Percentiles rank a stretch among this genome's conserved stretches.
Evolutionary conservation across 306 rosid species (phyloP).

Genomic region (Abrus precatorius): DNA sequence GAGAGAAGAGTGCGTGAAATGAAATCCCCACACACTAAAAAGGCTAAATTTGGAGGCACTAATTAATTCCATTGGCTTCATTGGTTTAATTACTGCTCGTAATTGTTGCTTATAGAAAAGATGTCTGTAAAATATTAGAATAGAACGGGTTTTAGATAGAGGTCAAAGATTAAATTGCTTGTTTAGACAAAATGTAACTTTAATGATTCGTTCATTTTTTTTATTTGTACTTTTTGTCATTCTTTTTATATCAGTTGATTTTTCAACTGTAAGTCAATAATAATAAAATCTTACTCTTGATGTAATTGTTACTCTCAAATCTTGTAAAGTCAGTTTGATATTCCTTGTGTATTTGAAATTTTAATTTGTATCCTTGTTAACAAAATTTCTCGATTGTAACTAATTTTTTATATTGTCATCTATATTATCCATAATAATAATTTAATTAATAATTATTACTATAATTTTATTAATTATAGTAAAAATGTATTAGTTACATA

Average conservation of each 20-base stretch:
- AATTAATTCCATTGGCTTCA: background rate
- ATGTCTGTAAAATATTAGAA: background rate
- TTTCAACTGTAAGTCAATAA: background rate
- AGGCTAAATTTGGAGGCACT: too few species aligned
- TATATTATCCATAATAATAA: too few species aligned
- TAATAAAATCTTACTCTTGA: background rate
- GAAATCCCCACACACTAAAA: too few species aligned
- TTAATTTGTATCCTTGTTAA: too few species aligned
- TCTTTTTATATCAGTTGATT: background rate
- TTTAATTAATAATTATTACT: too few species aligned
- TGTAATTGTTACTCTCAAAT: background rate
- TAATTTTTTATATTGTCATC: too few species aligned
- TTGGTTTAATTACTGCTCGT: background rate
- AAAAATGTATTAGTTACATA: too few species aligned
- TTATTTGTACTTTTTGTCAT: background rate
- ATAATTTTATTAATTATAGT: too few species aligned
- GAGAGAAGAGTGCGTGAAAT: too few species aligned
- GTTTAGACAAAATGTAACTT: background rate
- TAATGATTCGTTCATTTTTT: background rate
- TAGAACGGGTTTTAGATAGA: slow-evolving; percentile 11
- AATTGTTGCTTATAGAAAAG: background rate
- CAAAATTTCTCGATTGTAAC: too few species aligned
- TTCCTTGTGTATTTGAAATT: background rate
- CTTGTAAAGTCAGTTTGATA: background rate
- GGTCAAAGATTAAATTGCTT: background rate